phyloP scores from a whole-genome alignment of 2,329 filamentous ascomycete genomes.

The Volutella citrinella region DNA sequence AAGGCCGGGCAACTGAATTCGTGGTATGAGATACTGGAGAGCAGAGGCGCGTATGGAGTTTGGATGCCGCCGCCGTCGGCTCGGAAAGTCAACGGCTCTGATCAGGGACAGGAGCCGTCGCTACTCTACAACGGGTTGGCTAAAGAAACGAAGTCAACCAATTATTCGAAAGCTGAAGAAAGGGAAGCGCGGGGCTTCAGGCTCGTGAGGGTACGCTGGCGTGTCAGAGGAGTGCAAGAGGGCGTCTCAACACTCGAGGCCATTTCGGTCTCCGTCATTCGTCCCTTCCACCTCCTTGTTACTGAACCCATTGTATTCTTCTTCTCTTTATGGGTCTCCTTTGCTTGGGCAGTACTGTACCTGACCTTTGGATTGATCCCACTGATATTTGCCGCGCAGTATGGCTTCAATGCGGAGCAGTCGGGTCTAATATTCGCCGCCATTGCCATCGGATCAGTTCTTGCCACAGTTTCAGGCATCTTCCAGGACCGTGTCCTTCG shows the following conservation, averaged over 20 bases:
- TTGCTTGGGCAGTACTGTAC: constrained; percentile 87
- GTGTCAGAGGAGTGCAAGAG: too few relatives aligned
- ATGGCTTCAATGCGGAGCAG: constrained; percentile 61
- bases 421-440: constrained; percentile 71
- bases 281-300: constrained; percentile 74
- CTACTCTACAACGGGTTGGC: too few relatives aligned
- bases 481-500: constrained; percentile 67
- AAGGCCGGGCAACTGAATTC: constrained; percentile 72
- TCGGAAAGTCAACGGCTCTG: too few relatives aligned
- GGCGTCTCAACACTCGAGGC: too few relatives aligned
- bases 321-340: constrained; percentile 87
- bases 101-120: too few relatives aligned
- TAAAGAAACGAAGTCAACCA: too few relatives aligned
- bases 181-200: too few relatives aligned
- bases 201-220: too few relatives aligned
- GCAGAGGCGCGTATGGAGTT: constrained; percentile 53
- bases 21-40: constrained; percentile 76
- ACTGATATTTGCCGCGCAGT: too few relatives aligned
- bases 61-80: too few relatives aligned
- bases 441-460: constrained; percentile 63
- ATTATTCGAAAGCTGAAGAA: too few relatives aligned
- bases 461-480: constrained; percentile 68
- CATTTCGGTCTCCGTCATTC: constrained; percentile 71
- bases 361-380: constrained; percentile 79
- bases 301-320: constrained; percentile 79